Percentiles rank a stretch among this genome's conserved stretches.
These are phyloP conservation scores for Fragaria vesca DNA, from an alignment of 306 rosid genomes.

Conservation along the genomic window DNA sequence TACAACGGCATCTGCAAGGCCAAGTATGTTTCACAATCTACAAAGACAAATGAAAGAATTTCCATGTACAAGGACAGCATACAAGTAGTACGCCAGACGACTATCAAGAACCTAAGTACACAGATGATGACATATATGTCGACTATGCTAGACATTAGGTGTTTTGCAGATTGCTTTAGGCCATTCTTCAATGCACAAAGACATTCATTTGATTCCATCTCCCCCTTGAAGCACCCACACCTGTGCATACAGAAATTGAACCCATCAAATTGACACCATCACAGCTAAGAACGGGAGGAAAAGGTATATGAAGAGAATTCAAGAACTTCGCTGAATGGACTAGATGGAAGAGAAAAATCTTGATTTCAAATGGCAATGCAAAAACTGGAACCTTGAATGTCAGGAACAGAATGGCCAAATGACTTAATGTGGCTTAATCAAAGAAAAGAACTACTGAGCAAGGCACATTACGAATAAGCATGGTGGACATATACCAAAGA, in stretches of 20 bases:
- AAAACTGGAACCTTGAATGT: not conserved
- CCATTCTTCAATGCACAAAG: slow-evolving; percentile 77
- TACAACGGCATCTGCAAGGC: slow-evolving; percentile 25
- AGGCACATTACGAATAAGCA: not conserved
- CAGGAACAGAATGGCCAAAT: not conserved
- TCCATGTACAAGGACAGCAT: slow-evolving; percentile 35
- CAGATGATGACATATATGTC: slow-evolving; percentile 24
- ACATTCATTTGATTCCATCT: slow-evolving; percentile 74
- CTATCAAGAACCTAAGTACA: slow-evolving; percentile 42
- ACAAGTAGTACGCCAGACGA: slow-evolving; percentile 36
- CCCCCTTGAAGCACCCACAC: slow-evolving; percentile 72
- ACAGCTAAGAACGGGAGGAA: slow-evolving; percentile 32
- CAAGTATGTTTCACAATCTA: slow-evolving; percentile 18
- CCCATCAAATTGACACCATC: slow-evolving; percentile 77
- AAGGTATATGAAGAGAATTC: slow-evolving; percentile 14
- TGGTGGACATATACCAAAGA: not conserved
- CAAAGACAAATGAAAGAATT: slow-evolving; percentile 22
- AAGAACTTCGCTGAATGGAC: slow-evolving; percentile 2
- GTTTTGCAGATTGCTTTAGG: slow-evolving; percentile 48
- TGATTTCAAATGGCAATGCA: not conserved
- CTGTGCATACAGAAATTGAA: slow-evolving; percentile 74
- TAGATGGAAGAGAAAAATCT: not conserved
- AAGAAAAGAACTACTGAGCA: not conserved
- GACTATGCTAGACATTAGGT: slow-evolving; percentile 41
- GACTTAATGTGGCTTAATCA: not conserved